Evolutionary conservation across 306 rosid species (phyloP).

Genomic region (Cucurbita maxima): DNA sequence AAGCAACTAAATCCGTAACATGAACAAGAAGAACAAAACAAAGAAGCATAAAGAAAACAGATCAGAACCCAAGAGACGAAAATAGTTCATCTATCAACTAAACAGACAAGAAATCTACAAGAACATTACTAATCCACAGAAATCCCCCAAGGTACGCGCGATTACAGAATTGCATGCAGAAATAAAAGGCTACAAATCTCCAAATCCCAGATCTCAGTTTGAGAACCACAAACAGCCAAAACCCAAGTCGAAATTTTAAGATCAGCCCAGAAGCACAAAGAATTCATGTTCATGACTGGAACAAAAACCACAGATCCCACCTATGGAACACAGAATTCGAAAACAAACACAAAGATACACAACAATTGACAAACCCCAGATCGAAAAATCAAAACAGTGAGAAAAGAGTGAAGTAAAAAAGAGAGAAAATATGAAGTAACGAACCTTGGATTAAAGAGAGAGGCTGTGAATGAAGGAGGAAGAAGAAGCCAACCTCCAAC

Average conservation of each 20-base stretch:
- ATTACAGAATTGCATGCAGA: constrained; percentile 6
- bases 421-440: neutral
- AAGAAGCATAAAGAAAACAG: neutral
- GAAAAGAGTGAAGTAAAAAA: neutral
- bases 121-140: neutral
- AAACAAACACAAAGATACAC: neutral
- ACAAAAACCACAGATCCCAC: neutral
- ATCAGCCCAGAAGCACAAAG: neutral
- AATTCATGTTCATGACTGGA: neutral
- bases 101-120: neutral
- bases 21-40: neutral
- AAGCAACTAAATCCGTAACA: neutral
- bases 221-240: neutral
- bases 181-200: neutral
- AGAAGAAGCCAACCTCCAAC: constrained; percentile 8
- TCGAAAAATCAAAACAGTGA: neutral
- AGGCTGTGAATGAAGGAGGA: neutral
- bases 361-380: neutral
- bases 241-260: neutral
- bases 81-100: neutral
- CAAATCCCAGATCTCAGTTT: neutral
- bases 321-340: neutral
- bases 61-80: neutral
- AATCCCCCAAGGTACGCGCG: neutral
- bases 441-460: neutral